Percentiles rank a stretch among this genome's conserved stretches.
Conservation (phyloP, 257 asterid genomes). For the Pogostemon cablin region DNA sequence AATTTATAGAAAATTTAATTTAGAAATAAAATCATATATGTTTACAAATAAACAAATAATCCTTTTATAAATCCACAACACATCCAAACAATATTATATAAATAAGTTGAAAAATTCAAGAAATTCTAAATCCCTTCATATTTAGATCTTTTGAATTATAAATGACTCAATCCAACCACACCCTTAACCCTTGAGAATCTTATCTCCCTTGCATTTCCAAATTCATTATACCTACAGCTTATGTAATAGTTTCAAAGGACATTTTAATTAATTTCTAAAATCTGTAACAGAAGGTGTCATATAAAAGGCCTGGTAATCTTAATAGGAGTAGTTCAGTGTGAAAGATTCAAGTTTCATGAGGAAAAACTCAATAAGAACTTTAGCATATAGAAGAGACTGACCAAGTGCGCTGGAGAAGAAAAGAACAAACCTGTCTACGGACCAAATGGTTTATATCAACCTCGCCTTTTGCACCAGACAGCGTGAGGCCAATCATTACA, state of each 20-base stretch:
- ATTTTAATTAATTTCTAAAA: not conserved
- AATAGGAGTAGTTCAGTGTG: not conserved
- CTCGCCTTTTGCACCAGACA: slow-evolving; percentile 90
- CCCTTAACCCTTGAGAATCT: too few relatives aligned
- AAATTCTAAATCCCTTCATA: too few relatives aligned
- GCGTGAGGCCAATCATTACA: slow-evolving; percentile 96
- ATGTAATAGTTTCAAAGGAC: not conserved
- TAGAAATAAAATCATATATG: too few relatives aligned
- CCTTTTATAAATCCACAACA: too few relatives aligned
- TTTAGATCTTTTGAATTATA: too few relatives aligned
- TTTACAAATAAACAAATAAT: too few relatives aligned
- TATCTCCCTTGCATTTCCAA: too few relatives aligned
- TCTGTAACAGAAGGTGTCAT: not conserved
- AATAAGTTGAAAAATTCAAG: too few relatives aligned
- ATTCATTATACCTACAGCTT: too few relatives aligned
- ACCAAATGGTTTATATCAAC: slow-evolving; percentile 93
- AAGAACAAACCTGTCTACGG: slow-evolving; percentile 77
- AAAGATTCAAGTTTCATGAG: not conserved
- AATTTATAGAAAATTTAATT: too few relatives aligned
- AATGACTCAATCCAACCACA: too few relatives aligned
- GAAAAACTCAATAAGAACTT: not conserved
- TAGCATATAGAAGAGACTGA: not conserved
- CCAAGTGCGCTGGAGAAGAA: not conserved
- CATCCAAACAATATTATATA: too few relatives aligned
- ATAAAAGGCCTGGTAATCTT: not conserved